Conservation (phyloP, 176 grass and related monocot genomes). For the Tillandsia leiboldiana region DNA sequence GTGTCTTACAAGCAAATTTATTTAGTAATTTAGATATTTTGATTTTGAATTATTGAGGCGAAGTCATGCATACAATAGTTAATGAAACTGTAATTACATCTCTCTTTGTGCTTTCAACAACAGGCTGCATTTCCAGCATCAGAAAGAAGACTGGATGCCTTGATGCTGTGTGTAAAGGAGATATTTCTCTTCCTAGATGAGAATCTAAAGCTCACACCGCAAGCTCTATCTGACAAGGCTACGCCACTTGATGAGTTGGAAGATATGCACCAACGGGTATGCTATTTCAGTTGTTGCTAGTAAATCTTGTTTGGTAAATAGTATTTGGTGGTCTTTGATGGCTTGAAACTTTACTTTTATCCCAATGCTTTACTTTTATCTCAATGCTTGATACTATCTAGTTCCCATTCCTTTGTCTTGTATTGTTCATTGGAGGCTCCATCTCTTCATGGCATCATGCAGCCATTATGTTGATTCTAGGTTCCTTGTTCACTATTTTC, state of each 20-base stretch:
- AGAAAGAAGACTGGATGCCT: slow-evolving; percentile 89
- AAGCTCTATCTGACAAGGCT: slow-evolving; percentile 85
- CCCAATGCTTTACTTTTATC: not conserved
- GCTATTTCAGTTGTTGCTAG: slow-evolving; percentile 25
- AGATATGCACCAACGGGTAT: slow-evolving; percentile 93
- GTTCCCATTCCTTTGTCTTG: not conserved
- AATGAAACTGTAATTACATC: not conserved
- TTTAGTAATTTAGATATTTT: slow-evolving; percentile 9
- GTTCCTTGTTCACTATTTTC: not conserved
- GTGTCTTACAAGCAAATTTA: not conserved
- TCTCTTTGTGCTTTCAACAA: slow-evolving; percentile 22
- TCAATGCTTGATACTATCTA: not conserved
- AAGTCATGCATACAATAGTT: not conserved
- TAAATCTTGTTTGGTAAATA: not conserved
- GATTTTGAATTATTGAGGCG: not conserved
- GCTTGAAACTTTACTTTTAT: not conserved
- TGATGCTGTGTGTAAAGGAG: slow-evolving; percentile 91
- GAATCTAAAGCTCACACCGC: slow-evolving; percentile 71
- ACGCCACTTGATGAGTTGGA: slow-evolving; percentile 82
- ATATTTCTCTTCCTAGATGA: slow-evolving; percentile 73
- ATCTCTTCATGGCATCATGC: not conserved
- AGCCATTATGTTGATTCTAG: not conserved
- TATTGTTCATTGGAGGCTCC: not conserved
- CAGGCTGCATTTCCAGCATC: slow-evolving; percentile 83
- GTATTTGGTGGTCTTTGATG: not conserved